A percentile compares a stretch with the other conserved stretches of the same genome.
These are phyloP conservation scores for Didymellaceae sp. DNA, from an alignment of 2,329 filamentous ascomycete species.

Conservation along the genomic window DNA sequence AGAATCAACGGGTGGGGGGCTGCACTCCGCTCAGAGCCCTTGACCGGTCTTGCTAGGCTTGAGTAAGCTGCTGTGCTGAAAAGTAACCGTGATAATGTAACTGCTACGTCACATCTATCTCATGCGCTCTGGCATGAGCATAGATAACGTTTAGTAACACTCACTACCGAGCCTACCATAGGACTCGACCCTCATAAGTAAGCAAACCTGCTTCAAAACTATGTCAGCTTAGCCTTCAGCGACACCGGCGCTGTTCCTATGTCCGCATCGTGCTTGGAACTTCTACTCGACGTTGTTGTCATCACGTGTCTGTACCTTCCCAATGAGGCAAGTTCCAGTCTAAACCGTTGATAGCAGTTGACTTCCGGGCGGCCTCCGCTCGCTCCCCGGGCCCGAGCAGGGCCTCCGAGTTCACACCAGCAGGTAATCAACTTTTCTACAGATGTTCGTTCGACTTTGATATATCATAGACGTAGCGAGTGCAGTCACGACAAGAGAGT, in stretches of 20 bases:
- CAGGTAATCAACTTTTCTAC: not conserved
- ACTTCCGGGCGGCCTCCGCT: conserved; percentile 13
- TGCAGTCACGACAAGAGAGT: too few relatives aligned
- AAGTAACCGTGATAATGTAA: not conserved
- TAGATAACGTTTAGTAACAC: too few relatives aligned
- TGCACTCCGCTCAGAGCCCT: not conserved
- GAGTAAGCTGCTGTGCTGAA: not conserved
- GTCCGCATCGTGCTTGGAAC: not conserved
- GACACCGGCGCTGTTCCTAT: too few relatives aligned
- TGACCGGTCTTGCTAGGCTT: not conserved
- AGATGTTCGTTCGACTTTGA: too few relatives aligned
- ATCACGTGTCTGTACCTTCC: conserved; percentile 3
- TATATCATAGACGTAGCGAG: too few relatives aligned
- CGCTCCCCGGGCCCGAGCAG: not conserved
- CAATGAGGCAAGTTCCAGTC: not conserved
- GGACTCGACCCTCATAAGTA: too few relatives aligned
- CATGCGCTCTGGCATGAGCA: too few relatives aligned
- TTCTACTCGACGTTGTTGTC: not conserved
- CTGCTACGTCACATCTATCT: not conserved
- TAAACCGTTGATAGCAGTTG: not conserved
- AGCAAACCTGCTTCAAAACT: too few relatives aligned
- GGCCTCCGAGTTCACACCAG: not conserved
- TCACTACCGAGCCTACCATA: too few relatives aligned
- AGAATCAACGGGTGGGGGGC: conserved; percentile 9
- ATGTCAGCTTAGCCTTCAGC: too few relatives aligned